Base-by-base conservation (phyloP, 306 rosid species). In the Fragaria iinumae region DNA sequence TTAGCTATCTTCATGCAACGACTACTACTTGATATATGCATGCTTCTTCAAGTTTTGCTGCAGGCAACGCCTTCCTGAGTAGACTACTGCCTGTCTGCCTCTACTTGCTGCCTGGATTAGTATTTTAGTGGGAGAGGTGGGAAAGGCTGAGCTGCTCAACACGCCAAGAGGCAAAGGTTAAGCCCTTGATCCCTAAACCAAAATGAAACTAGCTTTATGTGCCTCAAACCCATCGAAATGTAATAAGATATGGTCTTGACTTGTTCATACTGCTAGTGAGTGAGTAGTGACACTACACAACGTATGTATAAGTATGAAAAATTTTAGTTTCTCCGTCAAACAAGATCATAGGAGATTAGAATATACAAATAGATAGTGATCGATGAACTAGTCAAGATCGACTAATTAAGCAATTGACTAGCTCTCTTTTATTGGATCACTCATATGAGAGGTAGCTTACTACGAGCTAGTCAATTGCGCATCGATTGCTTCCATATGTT, bases 181-280 rank as follows among this genome's bases (percentile, higher is more conserved):
- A 60, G 44, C 36, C 69, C 25, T 66, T 29, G 70, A 66, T 36
- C 27, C 70, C 70, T 8, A 66, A 38, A 20, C 21, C 47, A 32
- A 32, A 65, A 5, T 66, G 17, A 66, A 62, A 36, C 48, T 32
- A 64, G 70, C 11, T 36, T 66, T 27, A 34, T 16, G 70, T 20
- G 9, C 48, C 70, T 66, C 70, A 66, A 66, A 18, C 16, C 48
- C 70, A 66, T 38, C 70, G 48, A 66, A 66, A 38, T 64, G 20
- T 17, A 60, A 34, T 8, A 34, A 63, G 68, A 25, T 8, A 66
- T 38, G 48, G 23, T 38, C 6, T 38, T 66, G 70, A 66, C 48
- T 18, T 0, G 29, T 38, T 66, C 70, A 38, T 32, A 65, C 25
- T 66, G 23, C 48, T 66, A 1, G 25, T 1, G 25, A 38, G 70